Evolutionary conservation across 2,329 filamentous ascomycete genomes (phyloP), one percentile per base, ranked within the genome.

Genomic region (Furcasterigmium sp.): DNA sequence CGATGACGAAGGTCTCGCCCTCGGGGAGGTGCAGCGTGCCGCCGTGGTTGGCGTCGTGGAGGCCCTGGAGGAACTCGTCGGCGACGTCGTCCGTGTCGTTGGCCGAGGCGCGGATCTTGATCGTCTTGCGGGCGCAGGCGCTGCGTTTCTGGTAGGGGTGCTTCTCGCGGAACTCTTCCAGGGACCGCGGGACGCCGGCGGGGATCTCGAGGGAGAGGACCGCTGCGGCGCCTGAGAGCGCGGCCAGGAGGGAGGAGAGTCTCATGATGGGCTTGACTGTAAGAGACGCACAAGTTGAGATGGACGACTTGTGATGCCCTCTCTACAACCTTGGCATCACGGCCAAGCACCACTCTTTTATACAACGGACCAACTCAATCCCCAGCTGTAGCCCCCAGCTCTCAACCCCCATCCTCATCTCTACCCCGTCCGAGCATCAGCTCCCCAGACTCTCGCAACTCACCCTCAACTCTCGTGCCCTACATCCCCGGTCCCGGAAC

Each of bases 41-140:
- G 37, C 79, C 79, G 28, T 78, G 62, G 52, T 82, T 82, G 3
- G 78, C 78, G 42, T 70, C 65, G 51, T 72, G 65, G 32, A 82
- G 59, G 1, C 71, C 78, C 54, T 64, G 63, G 21, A 74, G 62
- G 52, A 83, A 80, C 28, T 76, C 73, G 8, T 64, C 64, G 2
- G 77, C 73, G 35, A 81, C 62, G 53, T 82, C 78, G 43, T 82
- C 78, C 0, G 61, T 67, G 30, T 78, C 75, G 41, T 74, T 67
- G 42, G 57, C 61, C 1, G 76, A 82, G 2, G 72, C 52, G 7
- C 76, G 68, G 41, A 80, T 77, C 3, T 65, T 73, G 46, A 79
- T 62, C 7, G 59, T 52, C 25, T 50, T 57, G 23, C 64, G 56
- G 23, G 43, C 41, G 11, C 46, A 47, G 6, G 42, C 43, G 7